Evolutionary conservation across 2,329 filamentous ascomycete species (phyloP).

Genomic region (Sarocladium kiliense): DNA sequence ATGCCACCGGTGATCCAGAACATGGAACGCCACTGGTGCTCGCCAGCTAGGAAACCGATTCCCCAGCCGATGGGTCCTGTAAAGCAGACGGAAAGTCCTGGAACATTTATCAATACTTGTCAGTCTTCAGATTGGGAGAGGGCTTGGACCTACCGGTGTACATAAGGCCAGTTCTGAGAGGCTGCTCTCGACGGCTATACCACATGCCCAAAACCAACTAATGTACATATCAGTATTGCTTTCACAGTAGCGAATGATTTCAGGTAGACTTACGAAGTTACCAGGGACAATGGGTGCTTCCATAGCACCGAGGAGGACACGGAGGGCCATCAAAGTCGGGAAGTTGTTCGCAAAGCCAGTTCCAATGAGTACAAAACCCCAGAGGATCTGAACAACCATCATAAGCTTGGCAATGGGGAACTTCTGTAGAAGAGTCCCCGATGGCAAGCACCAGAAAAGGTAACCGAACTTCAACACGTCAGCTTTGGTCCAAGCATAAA

Average conservation of each 20-base stretch:
- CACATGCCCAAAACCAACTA: constrained; percentile 22
- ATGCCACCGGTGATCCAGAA: constrained; percentile 21
- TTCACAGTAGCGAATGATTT: background rate
- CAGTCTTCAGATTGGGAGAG: background rate
- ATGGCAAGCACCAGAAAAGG: constrained; percentile 26
- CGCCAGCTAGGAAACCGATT: constrained; percentile 13
- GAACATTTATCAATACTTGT: background rate
- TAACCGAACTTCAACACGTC: constrained; percentile 23
- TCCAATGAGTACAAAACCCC: constrained; percentile 22
- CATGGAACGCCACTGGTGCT: constrained; percentile 15
- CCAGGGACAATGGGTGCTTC: constrained; percentile 22
- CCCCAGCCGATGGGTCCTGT: constrained; percentile 18
- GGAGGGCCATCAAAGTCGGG: constrained; percentile 19
- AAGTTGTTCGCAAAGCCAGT: constrained; percentile 23
- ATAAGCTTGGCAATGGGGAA: constrained; percentile 30
- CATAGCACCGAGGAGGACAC: constrained; percentile 23
- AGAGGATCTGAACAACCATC: constrained; percentile 18
- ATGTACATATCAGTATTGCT: background rate
- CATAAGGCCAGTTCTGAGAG: constrained; percentile 20
- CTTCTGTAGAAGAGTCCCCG: constrained; percentile 24
- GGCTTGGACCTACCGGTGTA: constrained; percentile 13
- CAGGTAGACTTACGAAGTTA: constrained; percentile 14
- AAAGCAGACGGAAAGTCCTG: constrained; percentile 15
- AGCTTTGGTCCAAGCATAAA: background rate
- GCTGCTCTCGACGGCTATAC: constrained; percentile 21